These are phyloP conservation scores for Magnaporthiopsis incrustans DNA, from an alignment of 2,329 filamentous ascomycete species.

Conservation along the genomic window DNA sequence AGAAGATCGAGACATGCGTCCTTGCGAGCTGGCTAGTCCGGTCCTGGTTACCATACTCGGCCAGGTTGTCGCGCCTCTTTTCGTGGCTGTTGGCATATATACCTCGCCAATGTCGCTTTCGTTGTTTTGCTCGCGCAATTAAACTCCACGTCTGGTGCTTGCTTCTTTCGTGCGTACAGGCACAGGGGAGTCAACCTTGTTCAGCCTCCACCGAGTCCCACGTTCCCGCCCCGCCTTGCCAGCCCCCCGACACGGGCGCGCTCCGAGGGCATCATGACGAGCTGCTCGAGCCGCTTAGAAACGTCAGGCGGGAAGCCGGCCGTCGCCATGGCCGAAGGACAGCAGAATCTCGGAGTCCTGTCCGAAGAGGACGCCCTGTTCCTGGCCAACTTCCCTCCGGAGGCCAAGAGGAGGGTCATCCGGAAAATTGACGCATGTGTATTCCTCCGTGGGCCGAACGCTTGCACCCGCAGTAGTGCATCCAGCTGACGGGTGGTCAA, in stretches of 20 bases:
- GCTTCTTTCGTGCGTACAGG: too few relatives aligned
- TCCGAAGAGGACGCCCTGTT: conserved; percentile 6
- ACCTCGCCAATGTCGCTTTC: background rate
- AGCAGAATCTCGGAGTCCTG: background rate
- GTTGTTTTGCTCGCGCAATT: background rate
- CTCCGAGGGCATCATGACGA: background rate
- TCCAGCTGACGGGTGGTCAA: background rate
- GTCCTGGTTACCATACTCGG: too few relatives aligned
- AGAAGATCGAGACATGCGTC: background rate
- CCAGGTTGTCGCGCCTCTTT: too few relatives aligned
- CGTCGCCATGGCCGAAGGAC: background rate
- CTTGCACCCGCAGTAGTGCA: too few relatives aligned
- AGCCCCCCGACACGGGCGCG: background rate
- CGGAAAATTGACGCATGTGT: conserved; percentile 1
- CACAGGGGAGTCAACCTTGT: too few relatives aligned
- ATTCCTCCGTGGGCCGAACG: background rate
- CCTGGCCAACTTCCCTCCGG: background rate
- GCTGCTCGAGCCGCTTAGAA: background rate
- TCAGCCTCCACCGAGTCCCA: too few relatives aligned
- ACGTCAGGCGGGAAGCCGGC: background rate
- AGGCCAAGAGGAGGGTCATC: conserved; percentile 1
- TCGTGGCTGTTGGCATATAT: background rate
- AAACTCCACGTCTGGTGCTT: background rate
- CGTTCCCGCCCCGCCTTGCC: too few relatives aligned
- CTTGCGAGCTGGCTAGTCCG: too few relatives aligned